Evolutionary conservation across 345 rosid species (phyloP), one percentile per base, ranked within the genome.

Genomic region (Cardamine resedifolia): DNA sequence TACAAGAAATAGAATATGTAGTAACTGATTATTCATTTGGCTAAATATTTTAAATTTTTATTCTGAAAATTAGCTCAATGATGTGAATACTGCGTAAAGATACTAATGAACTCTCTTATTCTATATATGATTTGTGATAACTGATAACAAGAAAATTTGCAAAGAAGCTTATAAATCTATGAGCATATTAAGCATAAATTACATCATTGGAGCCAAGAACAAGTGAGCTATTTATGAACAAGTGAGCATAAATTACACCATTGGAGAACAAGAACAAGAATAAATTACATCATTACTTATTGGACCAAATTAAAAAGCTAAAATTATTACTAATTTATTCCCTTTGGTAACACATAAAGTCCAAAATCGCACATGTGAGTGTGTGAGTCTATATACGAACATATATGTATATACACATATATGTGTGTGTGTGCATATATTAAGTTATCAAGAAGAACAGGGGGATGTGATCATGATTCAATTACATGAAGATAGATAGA

Each of bases 331-430:
- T 36, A 48, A 4, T 66, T 20, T 75, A 68, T 64, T 71, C 33
- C 47, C 72, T 64, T 71, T 39, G 62, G 56, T 64, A 70, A 48
- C 76, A 70, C 71, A 47, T 36, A 70, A 76, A 70, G 61, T 70
- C 47, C 21, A 70, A 19, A 64, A 49, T 57, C 47, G 48, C 56
- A 61, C 23, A 52, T 60, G 7, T 33, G 44, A 49, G 78, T 36
- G 33, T 47, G 77, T 11, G 55, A 63, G 53, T 61, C 30, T 27
- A 9, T 39, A 55, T 53, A 15, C 21, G 45, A 58, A 49, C 27
- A 27, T 8, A 8, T 12, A 18, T 26, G 11, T 9, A 30, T 10
- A 34, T 6, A 50, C 10, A 51, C 21, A 31, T 34, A 34, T 34
- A 28, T 28, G 31, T 28, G 31, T 43, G 6, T 70, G 18, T 34